Evolutionary conservation across 192 early-diverging fungal species (phyloP), one percentile per base, ranked within the genome.

Genomic region (Gonapodya prolifera): DNA sequence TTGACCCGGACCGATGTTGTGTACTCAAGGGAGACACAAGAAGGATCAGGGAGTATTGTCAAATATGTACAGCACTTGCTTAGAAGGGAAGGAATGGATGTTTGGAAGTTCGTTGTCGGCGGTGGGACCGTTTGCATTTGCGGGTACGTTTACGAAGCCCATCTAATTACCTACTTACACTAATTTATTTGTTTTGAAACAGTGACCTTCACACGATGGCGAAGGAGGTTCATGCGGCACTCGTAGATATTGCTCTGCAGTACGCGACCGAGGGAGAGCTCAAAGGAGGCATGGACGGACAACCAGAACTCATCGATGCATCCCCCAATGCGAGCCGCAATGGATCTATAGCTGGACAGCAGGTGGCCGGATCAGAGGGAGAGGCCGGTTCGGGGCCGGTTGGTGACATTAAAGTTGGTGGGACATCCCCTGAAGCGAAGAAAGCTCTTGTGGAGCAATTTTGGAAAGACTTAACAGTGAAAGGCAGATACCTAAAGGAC

Each of bases 131-230:
- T 80, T 69, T 87, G 76, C 69, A 84, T 84, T 28, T 87, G 86
- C 77, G 86, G 86, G 33, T 84, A 80, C 36, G 83, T 80, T 70
- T 1, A n/a, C n/a, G n/a, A n/a, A n/a, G 0, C 69, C 2, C 30
- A 75, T 70, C 2, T 18, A 33, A 2, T 34, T 0, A 23, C 32
- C 31, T 30, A 36, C 33, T 16, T 35, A 31, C 1, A 28, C 34
- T 30, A 18, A 1, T 80, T 36, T n/a, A 34, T 76, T 17, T n/a
- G 71, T 0, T 1, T 34, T n/a, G 75, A 30, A 28, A 34, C 77
- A 88, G 92, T 75, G 93, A 94, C 82, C 91, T 91, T 18, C 89
- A 92, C 80, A 92, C 93, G 1, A 97, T 96, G 94, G 94, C 92
- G 35, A 92, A 90, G 80, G 92, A 89, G 45, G 93, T 98, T 18